These are phyloP conservation scores for Fusarium algeriense DNA, from an alignment of 2,329 filamentous ascomycete species.

Conservation along the genomic window DNA sequence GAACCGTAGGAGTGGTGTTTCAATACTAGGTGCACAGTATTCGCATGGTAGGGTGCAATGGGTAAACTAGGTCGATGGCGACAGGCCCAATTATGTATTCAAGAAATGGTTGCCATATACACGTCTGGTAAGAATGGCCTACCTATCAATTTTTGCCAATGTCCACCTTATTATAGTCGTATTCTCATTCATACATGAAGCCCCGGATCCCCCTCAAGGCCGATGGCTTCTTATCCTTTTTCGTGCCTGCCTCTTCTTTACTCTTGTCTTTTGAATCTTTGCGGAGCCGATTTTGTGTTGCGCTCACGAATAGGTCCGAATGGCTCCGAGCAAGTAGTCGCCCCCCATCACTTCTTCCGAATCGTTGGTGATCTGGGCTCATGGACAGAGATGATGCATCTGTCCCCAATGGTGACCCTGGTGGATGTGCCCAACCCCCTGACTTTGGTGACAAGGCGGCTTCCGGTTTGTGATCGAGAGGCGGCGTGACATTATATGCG, in stretches of 20 bases:
- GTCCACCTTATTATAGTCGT: conserved; percentile 1
- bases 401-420: conserved; percentile 54
- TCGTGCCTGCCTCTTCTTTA: conserved; percentile 54
- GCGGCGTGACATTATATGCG: conserved; percentile 59
- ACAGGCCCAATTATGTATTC: background rate
- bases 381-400: conserved; percentile 48
- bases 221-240: conserved; percentile 54
- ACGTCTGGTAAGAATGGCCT: background rate
- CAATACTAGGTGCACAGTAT: background rate
- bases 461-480: conserved; percentile 53
- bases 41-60: background rate
- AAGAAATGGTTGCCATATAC: background rate
- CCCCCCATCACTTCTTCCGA: conserved; percentile 60
- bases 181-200: conserved; percentile 49
- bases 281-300: conserved; percentile 61
- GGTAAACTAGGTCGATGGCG: background rate
- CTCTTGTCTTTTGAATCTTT: conserved; percentile 64
- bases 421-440: conserved; percentile 50
- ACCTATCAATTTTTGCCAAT: background rate
- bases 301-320: conserved; percentile 53
- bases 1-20: background rate
- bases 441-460: conserved; percentile 48
- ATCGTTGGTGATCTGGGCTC: conserved; percentile 58
- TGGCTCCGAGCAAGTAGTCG: conserved; percentile 37
- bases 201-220: conserved; percentile 58